These are phyloP conservation scores for Phytophthora citricola DNA, from an alignment of 352 stramenopile species.

Conservation along the genomic window DNA sequence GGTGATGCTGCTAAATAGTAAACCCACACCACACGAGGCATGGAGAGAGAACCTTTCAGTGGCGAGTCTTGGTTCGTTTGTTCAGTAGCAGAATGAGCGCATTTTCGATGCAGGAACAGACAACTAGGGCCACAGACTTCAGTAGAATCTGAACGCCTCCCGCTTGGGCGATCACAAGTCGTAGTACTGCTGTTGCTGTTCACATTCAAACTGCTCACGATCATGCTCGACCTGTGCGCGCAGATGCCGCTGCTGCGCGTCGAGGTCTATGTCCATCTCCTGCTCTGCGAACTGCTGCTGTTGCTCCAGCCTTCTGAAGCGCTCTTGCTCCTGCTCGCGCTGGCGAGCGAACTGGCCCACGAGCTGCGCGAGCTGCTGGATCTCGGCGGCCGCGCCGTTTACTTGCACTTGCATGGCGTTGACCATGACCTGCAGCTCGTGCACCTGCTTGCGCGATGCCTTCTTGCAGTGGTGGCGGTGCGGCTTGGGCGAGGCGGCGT, in stretches of 20 bases:
- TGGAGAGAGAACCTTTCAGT: background rate
- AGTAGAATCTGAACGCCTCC: background rate
- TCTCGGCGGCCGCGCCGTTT: conserved; percentile 29
- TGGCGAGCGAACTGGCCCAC: conserved; percentile 31
- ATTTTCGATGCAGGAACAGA: background rate
- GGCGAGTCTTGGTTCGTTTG: background rate
- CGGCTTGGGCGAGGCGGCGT: conserved; percentile 9
- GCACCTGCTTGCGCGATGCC: conserved; percentile 38
- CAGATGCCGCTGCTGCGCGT: conserved; percentile 21
- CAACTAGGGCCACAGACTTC: no score
- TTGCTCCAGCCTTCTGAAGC: conserved; percentile 9
- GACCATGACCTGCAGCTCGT: conserved; percentile 41
- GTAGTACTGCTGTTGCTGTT: conserved; percentile 8
- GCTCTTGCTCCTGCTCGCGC: conserved; percentile 19
- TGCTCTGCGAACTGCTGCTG: conserved; percentile 18
- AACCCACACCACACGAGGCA: background rate
- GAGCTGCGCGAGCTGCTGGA: conserved; percentile 40
- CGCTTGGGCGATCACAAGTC: background rate
- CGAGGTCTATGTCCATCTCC: conserved; percentile 33
- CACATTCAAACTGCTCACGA: conserved; percentile 16
- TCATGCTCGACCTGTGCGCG: conserved; percentile 24
- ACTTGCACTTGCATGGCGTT: conserved; percentile 41
- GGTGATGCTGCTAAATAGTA: conserved; percentile 8
- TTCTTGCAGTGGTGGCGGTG: conserved; percentile 34
- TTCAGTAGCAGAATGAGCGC: background rate